Evolutionary conservation across 2,329 filamentous ascomycete genomes (phyloP), one percentile per base, ranked within the genome.

Genomic region (Trichocomaceae sp.): DNA sequence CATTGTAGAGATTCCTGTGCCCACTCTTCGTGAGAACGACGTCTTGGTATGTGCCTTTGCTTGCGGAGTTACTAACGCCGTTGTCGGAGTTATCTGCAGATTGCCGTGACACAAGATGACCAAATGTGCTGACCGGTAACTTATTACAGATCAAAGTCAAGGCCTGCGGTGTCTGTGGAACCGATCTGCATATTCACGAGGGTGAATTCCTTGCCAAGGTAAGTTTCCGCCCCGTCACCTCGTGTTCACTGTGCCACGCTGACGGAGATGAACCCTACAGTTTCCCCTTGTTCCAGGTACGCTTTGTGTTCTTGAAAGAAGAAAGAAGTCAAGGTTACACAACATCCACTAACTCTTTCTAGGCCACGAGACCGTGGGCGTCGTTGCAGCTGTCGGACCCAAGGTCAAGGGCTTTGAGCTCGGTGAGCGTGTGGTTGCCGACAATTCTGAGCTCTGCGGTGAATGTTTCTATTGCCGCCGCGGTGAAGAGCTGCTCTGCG

Each of bases 401-500:
- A 77, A 82, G 60, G 83, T 86, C 59, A 81, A 78, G 61, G 78
- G 75, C 44, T 83, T 87, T 69, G 64, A 77, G 49, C 64, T 86
- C 54, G 83, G 83, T 53, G 82, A 86, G 63, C 80, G 83, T 47
- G 83, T 87, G 33, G 81, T 80, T 55, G 82, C 72, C 8, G 72
- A 74, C 60, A 74, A 74, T 65, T 77, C 73, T 4, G 73, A 87
- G 67, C 79, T 87, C 44, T 88, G 85, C 70, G 81, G 81, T 48
- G 80, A 84, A 69, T 88, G 85, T 73, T 87, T 86, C 77, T 87
- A 87, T 75, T 88, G 85, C 74, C 81, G 82, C 60, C 81, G 83
- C 55, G 84, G 85, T 51, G 79, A 87, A 66, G 77, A 82, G 29
- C 72, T 88, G 47, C 79, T 87, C 54, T 89, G 85, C 68, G 84